These are phyloP conservation scores for Cornus kousa DNA, from an alignment of 148 eudicot genomes.

Conservation along the genomic window DNA sequence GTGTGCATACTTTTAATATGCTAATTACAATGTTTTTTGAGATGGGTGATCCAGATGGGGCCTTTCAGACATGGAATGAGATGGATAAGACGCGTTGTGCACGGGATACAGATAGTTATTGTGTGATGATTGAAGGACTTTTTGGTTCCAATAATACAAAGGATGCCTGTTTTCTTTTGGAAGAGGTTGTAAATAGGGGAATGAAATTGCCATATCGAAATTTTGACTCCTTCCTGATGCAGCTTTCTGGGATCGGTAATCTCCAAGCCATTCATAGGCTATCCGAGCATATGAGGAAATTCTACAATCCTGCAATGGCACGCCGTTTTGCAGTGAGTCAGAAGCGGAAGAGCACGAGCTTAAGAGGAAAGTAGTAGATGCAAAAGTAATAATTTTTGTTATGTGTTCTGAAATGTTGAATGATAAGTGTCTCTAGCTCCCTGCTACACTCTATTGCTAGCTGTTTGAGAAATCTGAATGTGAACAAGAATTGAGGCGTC, in stretches of 20 bases:
- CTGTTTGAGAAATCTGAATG: neutral
- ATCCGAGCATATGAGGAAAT: conserved; percentile 83
- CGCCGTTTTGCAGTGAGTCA: conserved; percentile 68
- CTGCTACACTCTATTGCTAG: neutral
- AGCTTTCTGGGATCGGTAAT: conserved; percentile 72
- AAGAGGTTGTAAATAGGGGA: conserved; percentile 58
- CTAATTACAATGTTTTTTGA: conserved; percentile 72
- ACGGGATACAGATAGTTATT: conserved; percentile 62
- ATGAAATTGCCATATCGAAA: conserved; percentile 72
- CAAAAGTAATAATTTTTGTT: neutral
- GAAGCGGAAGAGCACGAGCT: conserved; percentile 67
- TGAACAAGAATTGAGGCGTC: neutral
- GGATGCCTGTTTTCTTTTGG: conserved; percentile 68
- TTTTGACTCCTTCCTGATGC: conserved; percentile 65
- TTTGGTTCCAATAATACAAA: conserved; percentile 47
- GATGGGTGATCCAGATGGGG: conserved; percentile 68
- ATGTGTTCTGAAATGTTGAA: no score
- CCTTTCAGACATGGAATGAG: conserved; percentile 76
- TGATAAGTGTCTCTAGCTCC: neutral
- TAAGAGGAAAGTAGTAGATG: conserved; percentile 47
- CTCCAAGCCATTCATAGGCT: conserved; percentile 69
- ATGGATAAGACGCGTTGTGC: conserved; percentile 66
- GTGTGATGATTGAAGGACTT: conserved; percentile 91
- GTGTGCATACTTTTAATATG: conserved; percentile 88
- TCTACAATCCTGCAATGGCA: conserved; percentile 88